Evolutionary conservation across 2,329 filamentous ascomycete genomes (phyloP).

Genomic region (Cryoendolithus antarcticus): DNA sequence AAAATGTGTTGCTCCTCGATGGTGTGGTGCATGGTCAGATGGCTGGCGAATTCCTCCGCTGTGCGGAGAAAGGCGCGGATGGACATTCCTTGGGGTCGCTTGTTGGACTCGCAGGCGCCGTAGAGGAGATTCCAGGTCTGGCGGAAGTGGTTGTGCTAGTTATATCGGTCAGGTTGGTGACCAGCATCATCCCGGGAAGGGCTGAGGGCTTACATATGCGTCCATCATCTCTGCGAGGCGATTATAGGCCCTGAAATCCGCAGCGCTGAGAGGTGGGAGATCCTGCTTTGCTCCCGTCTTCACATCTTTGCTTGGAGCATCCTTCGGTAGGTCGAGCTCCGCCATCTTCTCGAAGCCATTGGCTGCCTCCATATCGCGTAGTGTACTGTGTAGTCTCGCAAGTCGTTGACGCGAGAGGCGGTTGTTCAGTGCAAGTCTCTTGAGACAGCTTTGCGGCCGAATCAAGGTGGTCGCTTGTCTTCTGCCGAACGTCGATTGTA

Average conservation of each 20-base stretch:
- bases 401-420: too few relatives aligned
- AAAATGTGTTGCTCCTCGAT: constrained; percentile 80
- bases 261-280: constrained; percentile 50
- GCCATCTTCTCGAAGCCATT: too few relatives aligned
- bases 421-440: too few relatives aligned
- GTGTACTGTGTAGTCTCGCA: too few relatives aligned
- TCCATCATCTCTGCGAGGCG: constrained; percentile 63
- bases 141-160: constrained; percentile 65
- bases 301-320: neutral
- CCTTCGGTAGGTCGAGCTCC: neutral
- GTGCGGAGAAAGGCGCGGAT: constrained; percentile 55
- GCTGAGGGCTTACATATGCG: constrained; percentile 44
- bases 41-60: constrained; percentile 56
- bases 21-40: constrained; percentile 64
- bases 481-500: too few relatives aligned
- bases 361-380: too few relatives aligned
- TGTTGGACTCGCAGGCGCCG: constrained; percentile 46
- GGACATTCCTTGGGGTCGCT: constrained; percentile 51
- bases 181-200: neutral
- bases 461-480: too few relatives aligned
- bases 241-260: constrained; percentile 60
- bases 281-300: constrained; percentile 20
- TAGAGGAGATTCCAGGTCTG: constrained; percentile 60
- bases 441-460: too few relatives aligned
- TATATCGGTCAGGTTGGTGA: neutral